Percentiles rank a stretch among this genome's conserved stretches.
phyloP scores from a whole-genome alignment of 768 basidiomycete genomes.

The Tulasnella sp. region DNA sequence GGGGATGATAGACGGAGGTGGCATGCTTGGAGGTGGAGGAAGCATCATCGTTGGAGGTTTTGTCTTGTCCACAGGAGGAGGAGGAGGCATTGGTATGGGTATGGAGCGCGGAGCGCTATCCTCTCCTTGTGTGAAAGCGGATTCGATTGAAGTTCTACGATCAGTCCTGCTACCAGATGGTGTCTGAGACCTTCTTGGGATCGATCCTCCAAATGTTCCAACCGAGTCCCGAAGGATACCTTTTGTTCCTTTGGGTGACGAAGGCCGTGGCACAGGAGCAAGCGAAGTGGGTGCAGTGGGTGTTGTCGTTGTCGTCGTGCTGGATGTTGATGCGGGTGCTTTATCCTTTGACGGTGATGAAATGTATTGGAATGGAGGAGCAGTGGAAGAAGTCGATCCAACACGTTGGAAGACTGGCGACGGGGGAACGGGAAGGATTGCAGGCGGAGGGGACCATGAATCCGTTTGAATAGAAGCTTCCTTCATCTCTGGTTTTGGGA shows the following conservation, averaged over 20 bases:
- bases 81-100: constrained; percentile 14
- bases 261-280: too few species aligned
- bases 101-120: neutral
- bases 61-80: constrained; percentile 54
- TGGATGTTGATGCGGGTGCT: constrained; percentile 25
- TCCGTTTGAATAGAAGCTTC: constrained; percentile 78
- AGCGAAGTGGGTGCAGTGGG: constrained; percentile 33
- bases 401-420: constrained; percentile 32
- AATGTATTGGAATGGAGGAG: constrained; percentile 58
- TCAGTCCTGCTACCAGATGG: constrained; percentile 34
- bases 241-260: too few species aligned
- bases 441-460: constrained; percentile 42
- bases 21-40: constrained; percentile 73
- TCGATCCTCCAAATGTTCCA: constrained; percentile 31
- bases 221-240: constrained; percentile 40
- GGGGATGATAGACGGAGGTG: constrained; percentile 63
- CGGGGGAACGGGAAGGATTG: constrained; percentile 21
- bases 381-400: constrained; percentile 29
- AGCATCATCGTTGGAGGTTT: constrained; percentile 75
- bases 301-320: constrained; percentile 25
- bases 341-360: constrained; percentile 33
- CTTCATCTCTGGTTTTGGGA: constrained; percentile 48
- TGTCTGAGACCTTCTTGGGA: constrained; percentile 26
- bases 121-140: constrained; percentile 39
- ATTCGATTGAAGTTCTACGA: constrained; percentile 60